These are phyloP conservation scores for Magnusiomyces sp. DNA, from an alignment of 1,139 yeast species.

Conservation along the genomic window DNA sequence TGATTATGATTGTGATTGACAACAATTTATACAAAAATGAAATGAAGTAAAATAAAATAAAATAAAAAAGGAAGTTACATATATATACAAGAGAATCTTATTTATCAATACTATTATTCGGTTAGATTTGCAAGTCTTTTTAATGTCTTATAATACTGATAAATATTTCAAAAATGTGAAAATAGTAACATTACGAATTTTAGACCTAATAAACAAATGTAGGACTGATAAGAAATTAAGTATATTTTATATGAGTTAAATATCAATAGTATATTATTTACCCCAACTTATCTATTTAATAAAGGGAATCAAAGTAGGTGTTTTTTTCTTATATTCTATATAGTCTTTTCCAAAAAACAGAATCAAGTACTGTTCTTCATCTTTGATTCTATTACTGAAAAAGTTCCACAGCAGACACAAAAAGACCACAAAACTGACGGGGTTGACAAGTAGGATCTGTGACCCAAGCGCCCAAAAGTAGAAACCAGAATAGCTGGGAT, in stretches of 20 bases:
- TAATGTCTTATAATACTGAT: too few relatives aligned
- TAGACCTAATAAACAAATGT: too few relatives aligned
- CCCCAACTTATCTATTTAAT: slow-evolving; percentile 28
- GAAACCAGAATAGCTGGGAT: slow-evolving; percentile 88
- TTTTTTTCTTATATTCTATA: slow-evolving; percentile 40
- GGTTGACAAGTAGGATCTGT: slow-evolving; percentile 62
- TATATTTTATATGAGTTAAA: background rate
- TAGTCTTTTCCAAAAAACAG: slow-evolving; percentile 67
- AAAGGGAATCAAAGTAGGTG: slow-evolving; percentile 60
- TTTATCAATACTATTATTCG: too few relatives aligned
- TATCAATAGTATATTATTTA: background rate
- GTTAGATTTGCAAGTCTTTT: too few relatives aligned
- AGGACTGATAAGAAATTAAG: too few relatives aligned
- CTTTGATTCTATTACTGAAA: slow-evolving; percentile 52
- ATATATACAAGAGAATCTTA: too few relatives aligned
- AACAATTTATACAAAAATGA: too few relatives aligned
- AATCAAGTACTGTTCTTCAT: slow-evolving; percentile 59
- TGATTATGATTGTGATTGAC: too few relatives aligned
- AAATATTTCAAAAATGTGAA: too few relatives aligned
- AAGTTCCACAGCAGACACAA: slow-evolving; percentile 50
- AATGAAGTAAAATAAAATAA: too few relatives aligned
- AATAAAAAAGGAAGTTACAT: too few relatives aligned
- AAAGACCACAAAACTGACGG: slow-evolving; percentile 44
- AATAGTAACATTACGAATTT: too few relatives aligned
- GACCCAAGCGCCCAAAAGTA: slow-evolving; percentile 92